Evolutionary conservation across 768 basidiomycete species (phyloP), one percentile per base, ranked within the genome.

Genomic region (Mycena olivaceomarginata): DNA sequence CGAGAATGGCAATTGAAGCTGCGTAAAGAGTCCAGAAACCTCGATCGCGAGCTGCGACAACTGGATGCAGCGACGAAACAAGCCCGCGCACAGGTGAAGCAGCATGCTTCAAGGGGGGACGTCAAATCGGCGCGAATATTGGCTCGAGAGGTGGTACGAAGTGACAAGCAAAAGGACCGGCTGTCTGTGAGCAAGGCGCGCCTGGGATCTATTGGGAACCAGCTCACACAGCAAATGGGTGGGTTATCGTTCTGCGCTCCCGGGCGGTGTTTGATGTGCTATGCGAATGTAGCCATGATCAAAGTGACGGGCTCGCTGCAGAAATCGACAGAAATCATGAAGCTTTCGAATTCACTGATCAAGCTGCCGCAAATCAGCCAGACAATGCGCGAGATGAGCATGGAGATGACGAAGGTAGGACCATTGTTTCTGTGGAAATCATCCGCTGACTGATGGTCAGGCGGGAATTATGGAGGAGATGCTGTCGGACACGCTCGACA

Each of bases 321-420:
- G 86, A 98, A 97, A 85, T 98, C 97, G 9, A 97, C 98, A 1
- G 98, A 99, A 84, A 99, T 99, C 77, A 99, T 99, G 98, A 99
- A 95, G 86, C 90, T 98, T 56, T 98, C 97, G n/a, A 99, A 98
- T 86, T 88, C 94, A 39, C 90, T 99, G 63, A 89, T 99, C 79
- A 97, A 94, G 81, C 90, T 99, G 18, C 98, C 98, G 20, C 97
- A 99, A 84, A 92, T 99, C 64, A 95, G 94, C 85, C 94, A 93
- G 77, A 92, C 92, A 0, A 99, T 99, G 98, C 92, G 97, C 46
- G 95, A 98, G 82, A 98, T 99, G 97, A 97, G 95, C 81, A 97
- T 98, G 94, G 98, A 99, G 86, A 99, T 99, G 98, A 99, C 96
- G 77, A 99, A 99, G 92, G 98, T 95, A 79, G 53, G 88, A 70